Evolutionary conservation across 2,329 filamentous ascomycete genomes (phyloP), one percentile per base, ranked within the genome.

Genomic region (Trichoderma gracile): DNA sequence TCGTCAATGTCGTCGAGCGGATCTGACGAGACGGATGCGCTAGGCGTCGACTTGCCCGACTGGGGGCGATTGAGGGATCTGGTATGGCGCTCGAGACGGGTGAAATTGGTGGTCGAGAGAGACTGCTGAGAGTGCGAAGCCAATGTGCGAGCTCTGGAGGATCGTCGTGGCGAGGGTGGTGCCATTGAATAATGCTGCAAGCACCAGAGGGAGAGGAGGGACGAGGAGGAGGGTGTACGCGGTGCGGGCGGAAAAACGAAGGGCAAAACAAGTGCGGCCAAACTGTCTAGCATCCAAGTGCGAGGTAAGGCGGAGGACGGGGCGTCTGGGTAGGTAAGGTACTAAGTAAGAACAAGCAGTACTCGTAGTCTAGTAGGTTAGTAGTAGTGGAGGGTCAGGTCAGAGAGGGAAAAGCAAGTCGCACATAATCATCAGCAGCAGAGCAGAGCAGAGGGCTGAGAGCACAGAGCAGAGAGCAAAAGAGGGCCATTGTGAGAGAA

Each of bases 71-170:
- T 84, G 73, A 89, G 85, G 58, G 87, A 86, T 76, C 90, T 85
- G 57, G 89, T 90, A 73, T 81, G 86, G 76, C 92, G 87, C 71
- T 96, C 92, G 66, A 83, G 84, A 73, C 91, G 91, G 71, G 84
- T 85, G 67, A 91, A 93, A 47, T 90, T 88, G 73, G 89, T 90
- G 66, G 88, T 93, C 47, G 92, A 94, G 56, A 90, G 88, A 68
- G 90, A 92, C 68, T 92, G 89, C 71, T 92, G 88, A 72, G 89
- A 87, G 78, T 87, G 86, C 73, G 88, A 85, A 81, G 93, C 90
- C 71, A 86, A 88, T 73, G 87, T 87, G 75, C 92, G 91, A 81
- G 92, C 92, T 84, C 94, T 89, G 78, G 93, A 95, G 74, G 93
- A 97, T 77, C 94, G 91, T 80, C 94, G 90, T 76, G 91, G 91